Evolutionary conservation across 1,139 yeast genomes (phyloP).

Genomic region (Kluyveromyces sp.): DNA sequence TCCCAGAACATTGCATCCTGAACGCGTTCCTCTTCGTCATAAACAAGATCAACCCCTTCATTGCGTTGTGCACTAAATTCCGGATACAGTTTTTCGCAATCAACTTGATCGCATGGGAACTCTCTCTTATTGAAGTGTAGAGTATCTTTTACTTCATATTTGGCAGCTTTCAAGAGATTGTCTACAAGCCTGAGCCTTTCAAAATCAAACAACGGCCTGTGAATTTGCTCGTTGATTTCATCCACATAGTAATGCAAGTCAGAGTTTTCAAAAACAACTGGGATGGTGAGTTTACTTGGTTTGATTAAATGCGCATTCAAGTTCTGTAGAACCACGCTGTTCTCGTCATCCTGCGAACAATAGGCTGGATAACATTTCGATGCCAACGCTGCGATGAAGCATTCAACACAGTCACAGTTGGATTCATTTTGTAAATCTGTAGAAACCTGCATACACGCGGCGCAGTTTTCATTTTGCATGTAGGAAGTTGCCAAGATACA

Average conservation of each 20-base stretch:
- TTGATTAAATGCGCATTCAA: neutral
- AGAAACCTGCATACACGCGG: constrained; percentile 14
- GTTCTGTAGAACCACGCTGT: neutral
- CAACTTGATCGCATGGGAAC: constrained; percentile 8
- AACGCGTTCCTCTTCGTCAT: neutral
- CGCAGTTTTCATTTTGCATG: constrained; percentile 13
- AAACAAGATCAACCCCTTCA: neutral
- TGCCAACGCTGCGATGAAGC: constrained; percentile 14
- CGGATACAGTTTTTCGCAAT: constrained; percentile 5
- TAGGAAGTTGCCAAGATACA: constrained; percentile 14
- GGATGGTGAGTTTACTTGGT: neutral
- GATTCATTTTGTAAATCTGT: constrained; percentile 12
- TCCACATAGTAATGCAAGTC: constrained; percentile 11
- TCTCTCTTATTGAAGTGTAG: constrained; percentile 1
- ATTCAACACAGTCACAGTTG: constrained; percentile 21
- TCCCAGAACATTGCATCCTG: constrained; percentile 3
- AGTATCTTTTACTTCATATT: neutral
- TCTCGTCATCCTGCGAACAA: constrained; percentile 9
- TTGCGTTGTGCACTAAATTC: neutral
- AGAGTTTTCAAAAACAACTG: neutral
- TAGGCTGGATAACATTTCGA: constrained; percentile 12
- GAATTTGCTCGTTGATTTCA: constrained; percentile 6
- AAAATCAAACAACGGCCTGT: constrained; percentile 7
- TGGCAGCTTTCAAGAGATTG: constrained; percentile 6
- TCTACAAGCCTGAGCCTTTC: constrained; percentile 12